Base-by-base conservation (phyloP, 2,329 filamentous ascomycete genomes). In the Beauveria sp. region DNA sequence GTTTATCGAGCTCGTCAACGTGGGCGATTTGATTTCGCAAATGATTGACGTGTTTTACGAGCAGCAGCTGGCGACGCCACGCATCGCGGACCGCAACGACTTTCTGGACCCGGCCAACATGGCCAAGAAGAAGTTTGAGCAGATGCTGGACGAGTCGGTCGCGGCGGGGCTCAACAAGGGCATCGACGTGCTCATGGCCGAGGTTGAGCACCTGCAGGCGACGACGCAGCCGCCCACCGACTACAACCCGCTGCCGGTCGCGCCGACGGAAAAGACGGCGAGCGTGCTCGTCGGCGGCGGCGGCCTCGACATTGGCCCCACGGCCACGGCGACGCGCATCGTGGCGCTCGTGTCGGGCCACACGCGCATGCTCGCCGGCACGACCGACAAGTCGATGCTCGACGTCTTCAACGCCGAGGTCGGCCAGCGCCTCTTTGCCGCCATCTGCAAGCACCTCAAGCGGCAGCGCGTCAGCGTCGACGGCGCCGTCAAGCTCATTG, bases 21-120 rank as follows among this genome's bases (percentile, higher is more conserved):
- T 99, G 1, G 95, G 95, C 63, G 95, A 99, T 73, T 81, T 99
- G 62, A 99, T 99, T 68, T 91, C 96, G 63, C 95, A 99, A 74
- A 99, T 99, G 95, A 86, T 99, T 63, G 95, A 99, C 72, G 92
- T 99, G 40, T 99, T 99, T 72, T 99, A 96, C 75, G 90, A 96
- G 72, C 95, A 98, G 76, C 95, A 99, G 76, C 83, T 99, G 31
- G 86, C 92, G 6, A 84, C 86, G 1, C 85, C 89, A 16, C 90
- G 90, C 69, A 87, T 99, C 59, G 89, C 89, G 1, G 93, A 98
- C 71, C 87, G 90, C 49, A 96, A 96, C 71, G 95, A 99, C 75
- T 99, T 99, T 70, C 80, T 99, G 53, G 91, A 96, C 70, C 89
- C 92, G 22, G 91, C 93, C 0, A 89, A 90, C 38, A 88, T 97